A percentile compares a stretch with the other conserved stretches of the same genome.
phyloP scores from a whole-genome alignment of 1,284 basidiomycete genomes.

The Ganoderma boninense region DNA sequence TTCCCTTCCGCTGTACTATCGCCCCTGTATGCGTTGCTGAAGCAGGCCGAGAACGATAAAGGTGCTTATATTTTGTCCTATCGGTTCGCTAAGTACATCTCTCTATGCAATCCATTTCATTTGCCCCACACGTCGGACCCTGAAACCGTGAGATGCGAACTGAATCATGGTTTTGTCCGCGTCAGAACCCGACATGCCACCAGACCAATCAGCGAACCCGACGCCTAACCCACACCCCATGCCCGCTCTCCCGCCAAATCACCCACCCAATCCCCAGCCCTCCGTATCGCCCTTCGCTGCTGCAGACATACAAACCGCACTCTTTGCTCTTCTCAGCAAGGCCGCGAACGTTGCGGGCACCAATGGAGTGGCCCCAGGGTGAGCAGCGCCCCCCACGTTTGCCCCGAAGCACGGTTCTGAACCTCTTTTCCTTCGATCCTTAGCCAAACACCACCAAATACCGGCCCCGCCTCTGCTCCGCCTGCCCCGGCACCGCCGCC shows the following conservation, averaged over 20 bases:
- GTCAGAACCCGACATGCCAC: constrained; percentile 62
- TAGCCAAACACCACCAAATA: constrained; percentile 75
- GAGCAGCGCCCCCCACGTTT: constrained; percentile 6
- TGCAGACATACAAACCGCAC: constrained; percentile 62
- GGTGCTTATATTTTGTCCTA: constrained; percentile 78
- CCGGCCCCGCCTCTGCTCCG: constrained; percentile 33
- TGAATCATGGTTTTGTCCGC: constrained; percentile 70
- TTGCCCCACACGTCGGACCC: constrained; percentile 43
- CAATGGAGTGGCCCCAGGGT: constrained; percentile 5
- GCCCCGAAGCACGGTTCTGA: background rate
- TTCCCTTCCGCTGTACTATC: constrained; percentile 79
- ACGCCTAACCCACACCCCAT: constrained; percentile 18
- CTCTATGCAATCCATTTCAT: constrained; percentile 68
- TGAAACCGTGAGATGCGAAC: constrained; percentile 65
- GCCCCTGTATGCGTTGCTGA: constrained; percentile 71
- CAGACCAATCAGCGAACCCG: constrained; percentile 44
- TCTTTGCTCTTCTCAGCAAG: constrained; percentile 73
- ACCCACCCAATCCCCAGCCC: constrained; percentile 36
- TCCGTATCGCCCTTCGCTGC: constrained; percentile 42
- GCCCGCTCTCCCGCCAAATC: constrained; percentile 35
- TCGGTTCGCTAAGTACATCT: constrained; percentile 82
- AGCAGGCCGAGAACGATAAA: constrained; percentile 65
- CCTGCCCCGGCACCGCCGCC: constrained; percentile 41
- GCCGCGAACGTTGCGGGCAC: constrained; percentile 50
- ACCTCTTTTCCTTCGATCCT: constrained; percentile 32